Conservation (phyloP, 2,329 filamentous ascomycete genomes). For the Hypoxylon sp. region DNA sequence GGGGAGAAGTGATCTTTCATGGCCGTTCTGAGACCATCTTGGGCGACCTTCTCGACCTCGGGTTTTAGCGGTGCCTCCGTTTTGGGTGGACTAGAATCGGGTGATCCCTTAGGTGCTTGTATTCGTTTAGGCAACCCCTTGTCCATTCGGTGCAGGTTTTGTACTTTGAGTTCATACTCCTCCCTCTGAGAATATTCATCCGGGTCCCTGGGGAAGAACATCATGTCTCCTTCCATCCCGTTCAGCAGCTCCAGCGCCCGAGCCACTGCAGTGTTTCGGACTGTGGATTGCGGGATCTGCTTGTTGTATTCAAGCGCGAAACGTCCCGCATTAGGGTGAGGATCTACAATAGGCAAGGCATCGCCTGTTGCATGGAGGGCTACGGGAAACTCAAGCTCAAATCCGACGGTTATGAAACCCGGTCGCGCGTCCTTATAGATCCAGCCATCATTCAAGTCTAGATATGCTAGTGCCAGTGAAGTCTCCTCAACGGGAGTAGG, state of each 20-base stretch:
- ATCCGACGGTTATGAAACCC: slow-evolving; percentile 22
- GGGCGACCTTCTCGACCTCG: background rate
- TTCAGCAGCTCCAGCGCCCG: slow-evolving; percentile 13
- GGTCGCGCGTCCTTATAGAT: background rate
- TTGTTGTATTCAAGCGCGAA: slow-evolving; percentile 4
- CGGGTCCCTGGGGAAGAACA: slow-evolving; percentile 18
- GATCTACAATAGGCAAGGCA: background rate
- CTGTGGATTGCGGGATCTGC: background rate
- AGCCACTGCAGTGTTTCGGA: background rate
- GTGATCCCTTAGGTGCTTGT: background rate
- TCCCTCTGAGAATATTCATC: slow-evolving; percentile 8
- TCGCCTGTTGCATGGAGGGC: slow-evolving; percentile 11
- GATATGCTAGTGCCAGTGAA: background rate
- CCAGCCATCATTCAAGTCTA: background rate
- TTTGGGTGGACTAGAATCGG: too few relatives aligned
- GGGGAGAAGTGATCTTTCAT: background rate
- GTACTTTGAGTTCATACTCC: background rate
- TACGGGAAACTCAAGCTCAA: slow-evolving; percentile 39
- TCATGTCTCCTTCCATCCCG: slow-evolving; percentile 17
- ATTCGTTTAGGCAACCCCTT: background rate
- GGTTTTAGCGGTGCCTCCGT: background rate
- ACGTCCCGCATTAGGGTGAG: slow-evolving; percentile 20
- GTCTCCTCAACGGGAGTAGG: background rate
- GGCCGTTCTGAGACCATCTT: background rate
- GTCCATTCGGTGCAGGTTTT: background rate